These are phyloP conservation scores for Sporothrix schenckii DNA, from an alignment of 2,329 filamentous ascomycete genomes.

Conservation along the genomic window DNA sequence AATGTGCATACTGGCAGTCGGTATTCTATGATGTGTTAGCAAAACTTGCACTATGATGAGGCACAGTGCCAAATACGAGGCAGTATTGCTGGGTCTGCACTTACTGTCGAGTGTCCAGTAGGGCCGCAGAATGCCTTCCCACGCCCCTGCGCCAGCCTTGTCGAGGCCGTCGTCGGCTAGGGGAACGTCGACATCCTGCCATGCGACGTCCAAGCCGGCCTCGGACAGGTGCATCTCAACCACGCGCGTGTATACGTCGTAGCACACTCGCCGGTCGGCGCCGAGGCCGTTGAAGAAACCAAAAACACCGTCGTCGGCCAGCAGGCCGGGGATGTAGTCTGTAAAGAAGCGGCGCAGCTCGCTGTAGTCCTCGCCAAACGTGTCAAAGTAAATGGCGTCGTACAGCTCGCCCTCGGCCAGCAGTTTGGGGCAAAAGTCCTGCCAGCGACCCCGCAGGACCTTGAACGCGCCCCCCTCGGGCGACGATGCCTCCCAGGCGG, in stretches of 20 bases:
- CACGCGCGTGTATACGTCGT: slow-evolving; percentile 93
- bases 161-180: slow-evolving; percentile 67
- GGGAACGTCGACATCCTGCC: slow-evolving; percentile 76
- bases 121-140: slow-evolving; percentile 82
- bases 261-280: slow-evolving; percentile 88
- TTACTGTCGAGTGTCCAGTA: slow-evolving; percentile 85
- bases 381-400: slow-evolving; percentile 95
- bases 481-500: slow-evolving; percentile 57
- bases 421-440: slow-evolving; percentile 72
- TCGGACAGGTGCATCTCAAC: slow-evolving; percentile 89
- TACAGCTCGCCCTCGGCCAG: slow-evolving; percentile 70
- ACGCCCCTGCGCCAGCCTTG: slow-evolving; percentile 70
- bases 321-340: slow-evolving; percentile 78
- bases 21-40: slow-evolving; percentile 58
- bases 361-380: slow-evolving; percentile 90
- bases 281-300: slow-evolving; percentile 91
- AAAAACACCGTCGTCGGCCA: slow-evolving; percentile 74
- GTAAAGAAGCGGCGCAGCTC: slow-evolving; percentile 85
- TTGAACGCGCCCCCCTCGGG: slow-evolving; percentile 68
- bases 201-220: slow-evolving; percentile 85
- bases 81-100: slow-evolving; percentile 38
- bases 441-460: slow-evolving; percentile 76
- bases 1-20: slow-evolving; percentile 74
- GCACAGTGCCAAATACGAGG: no score
- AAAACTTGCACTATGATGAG: no score